These are phyloP conservation scores for Clavaria fumosa DNA, from an alignment of 768 basidiomycete species.

Conservation along the genomic window DNA sequence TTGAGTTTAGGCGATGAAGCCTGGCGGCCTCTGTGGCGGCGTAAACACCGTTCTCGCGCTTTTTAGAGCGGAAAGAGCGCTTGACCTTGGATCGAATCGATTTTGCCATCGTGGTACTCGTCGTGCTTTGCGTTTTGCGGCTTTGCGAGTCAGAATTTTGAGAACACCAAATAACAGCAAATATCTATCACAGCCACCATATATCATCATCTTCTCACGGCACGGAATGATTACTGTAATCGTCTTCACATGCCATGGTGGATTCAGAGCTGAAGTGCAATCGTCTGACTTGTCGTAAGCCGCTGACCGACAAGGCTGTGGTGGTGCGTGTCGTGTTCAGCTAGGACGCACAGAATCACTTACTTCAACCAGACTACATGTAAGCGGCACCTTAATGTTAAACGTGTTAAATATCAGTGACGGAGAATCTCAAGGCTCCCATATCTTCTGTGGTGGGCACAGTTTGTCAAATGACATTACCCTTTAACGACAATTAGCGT, in stretches of 20 bases:
- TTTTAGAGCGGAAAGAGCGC: conserved; percentile 60
- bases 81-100: conserved; percentile 72
- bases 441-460: conserved; percentile 65
- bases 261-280: conserved; percentile 70
- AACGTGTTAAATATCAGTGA: neutral
- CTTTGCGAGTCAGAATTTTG: too few relatives aligned
- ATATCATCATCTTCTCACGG: too few relatives aligned
- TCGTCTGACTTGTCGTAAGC: conserved; percentile 55
- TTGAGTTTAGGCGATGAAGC: conserved; percentile 52
- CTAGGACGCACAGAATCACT: neutral
- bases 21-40: conserved; percentile 68
- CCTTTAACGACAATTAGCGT: conserved; percentile 3
- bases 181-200: too few relatives aligned
- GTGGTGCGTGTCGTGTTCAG: conserved; percentile 46
- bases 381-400: conserved; percentile 15
- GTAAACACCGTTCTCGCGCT: conserved; percentile 59
- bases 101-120: conserved; percentile 59
- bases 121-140: too few relatives aligned
- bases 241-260: too few relatives aligned
- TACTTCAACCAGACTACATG: conserved; percentile 33
- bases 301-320: conserved; percentile 64
- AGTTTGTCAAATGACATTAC: conserved; percentile 1
- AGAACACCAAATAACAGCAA: too few relatives aligned
- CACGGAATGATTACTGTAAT: too few relatives aligned
- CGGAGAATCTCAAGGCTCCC: conserved; percentile 43